These are phyloP conservation scores for Pulicaria dysenterica DNA, from an alignment of 129 eudicot genomes.

Conservation along the genomic window DNA sequence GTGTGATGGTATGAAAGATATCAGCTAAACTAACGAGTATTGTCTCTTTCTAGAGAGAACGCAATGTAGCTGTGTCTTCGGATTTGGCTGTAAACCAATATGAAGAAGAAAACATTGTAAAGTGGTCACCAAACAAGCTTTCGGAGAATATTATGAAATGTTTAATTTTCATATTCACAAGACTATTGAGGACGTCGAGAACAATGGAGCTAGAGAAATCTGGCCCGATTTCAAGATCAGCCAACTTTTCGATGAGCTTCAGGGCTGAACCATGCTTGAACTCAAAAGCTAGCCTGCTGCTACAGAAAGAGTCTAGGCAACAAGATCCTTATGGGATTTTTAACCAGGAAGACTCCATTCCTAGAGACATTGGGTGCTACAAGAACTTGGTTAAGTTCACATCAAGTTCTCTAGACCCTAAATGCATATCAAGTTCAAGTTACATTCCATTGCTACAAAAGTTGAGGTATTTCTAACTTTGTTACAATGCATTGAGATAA, in stretches of 20 bases:
- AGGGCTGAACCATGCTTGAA: constrained; percentile 72
- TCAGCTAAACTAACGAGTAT: neutral
- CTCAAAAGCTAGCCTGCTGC: constrained; percentile 55
- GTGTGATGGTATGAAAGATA: no score
- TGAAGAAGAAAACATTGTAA: constrained; percentile 61
- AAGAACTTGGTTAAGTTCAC: constrained; percentile 89
- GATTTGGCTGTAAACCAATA: constrained; percentile 46
- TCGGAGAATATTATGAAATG: constrained; percentile 95
- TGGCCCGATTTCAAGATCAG: constrained; percentile 75
- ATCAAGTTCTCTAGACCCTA: constrained; percentile 79
- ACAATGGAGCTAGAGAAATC: constrained; percentile 85
- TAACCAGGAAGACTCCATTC: constrained; percentile 74
- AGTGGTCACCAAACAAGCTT: constrained; percentile 84
- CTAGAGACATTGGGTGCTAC: constrained; percentile 94
- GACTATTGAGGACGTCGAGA: constrained; percentile 76
- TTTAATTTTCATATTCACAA: constrained; percentile 67
- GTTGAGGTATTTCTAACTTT: constrained; percentile 51
- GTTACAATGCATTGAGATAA: constrained; percentile 10
- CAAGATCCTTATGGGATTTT: constrained; percentile 92
- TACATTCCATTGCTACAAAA: constrained; percentile 78
- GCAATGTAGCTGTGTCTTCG: constrained; percentile 31
- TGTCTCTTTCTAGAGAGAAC: constrained; percentile 56
- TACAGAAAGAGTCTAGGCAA: constrained; percentile 85
- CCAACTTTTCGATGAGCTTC: constrained; percentile 77
- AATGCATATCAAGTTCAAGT: constrained; percentile 81